phyloP scores from a whole-genome alignment of 371 early-diverging fungal species.

The Rhizopus sp. region DNA sequence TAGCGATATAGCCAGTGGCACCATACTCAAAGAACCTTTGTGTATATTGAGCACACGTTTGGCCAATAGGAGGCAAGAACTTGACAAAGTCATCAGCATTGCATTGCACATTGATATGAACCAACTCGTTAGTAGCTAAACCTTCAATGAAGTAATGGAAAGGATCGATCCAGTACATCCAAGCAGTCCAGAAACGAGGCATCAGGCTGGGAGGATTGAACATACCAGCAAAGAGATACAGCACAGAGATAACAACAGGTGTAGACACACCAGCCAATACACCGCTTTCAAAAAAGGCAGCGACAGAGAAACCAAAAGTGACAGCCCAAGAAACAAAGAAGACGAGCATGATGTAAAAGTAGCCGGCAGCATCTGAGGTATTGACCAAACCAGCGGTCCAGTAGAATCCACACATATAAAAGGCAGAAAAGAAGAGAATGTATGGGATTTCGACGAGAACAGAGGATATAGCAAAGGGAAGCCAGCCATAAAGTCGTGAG shows the following conservation, averaged over 20 bases:
- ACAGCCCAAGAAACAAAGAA: constrained; percentile 58
- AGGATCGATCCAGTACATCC: constrained; percentile 74
- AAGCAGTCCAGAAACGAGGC: constrained; percentile 68
- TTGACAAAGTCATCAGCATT: constrained; percentile 39
- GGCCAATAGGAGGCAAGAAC: constrained; percentile 59
- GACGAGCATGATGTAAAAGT: constrained; percentile 56
- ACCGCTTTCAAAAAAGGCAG: constrained; percentile 59
- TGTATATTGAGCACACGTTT: constrained; percentile 60
- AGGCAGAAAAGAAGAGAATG: constrained; percentile 42
- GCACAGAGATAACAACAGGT: constrained; percentile 60
- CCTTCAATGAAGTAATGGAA: constrained; percentile 72
- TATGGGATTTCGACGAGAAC: constrained; percentile 59
- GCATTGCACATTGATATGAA: constrained; percentile 48
- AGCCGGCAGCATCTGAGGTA: constrained; percentile 43
- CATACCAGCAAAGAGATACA: constrained; percentile 65
- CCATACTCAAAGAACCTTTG: constrained; percentile 43
- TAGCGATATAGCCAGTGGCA: constrained; percentile 58
- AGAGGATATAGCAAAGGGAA: constrained; percentile 53
- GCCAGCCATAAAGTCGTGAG: constrained; percentile 66
- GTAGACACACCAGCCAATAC: constrained; percentile 61
- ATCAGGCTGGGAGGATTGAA: constrained; percentile 56
- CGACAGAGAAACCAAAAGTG: constrained; percentile 67
- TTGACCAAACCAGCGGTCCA: constrained; percentile 62
- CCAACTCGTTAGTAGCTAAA: constrained; percentile 62
- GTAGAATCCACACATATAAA: constrained; percentile 59